Evolutionary conservation across 192 early-diverging fungal species (phyloP).

Genomic region (Dissophora globulifera): DNA sequence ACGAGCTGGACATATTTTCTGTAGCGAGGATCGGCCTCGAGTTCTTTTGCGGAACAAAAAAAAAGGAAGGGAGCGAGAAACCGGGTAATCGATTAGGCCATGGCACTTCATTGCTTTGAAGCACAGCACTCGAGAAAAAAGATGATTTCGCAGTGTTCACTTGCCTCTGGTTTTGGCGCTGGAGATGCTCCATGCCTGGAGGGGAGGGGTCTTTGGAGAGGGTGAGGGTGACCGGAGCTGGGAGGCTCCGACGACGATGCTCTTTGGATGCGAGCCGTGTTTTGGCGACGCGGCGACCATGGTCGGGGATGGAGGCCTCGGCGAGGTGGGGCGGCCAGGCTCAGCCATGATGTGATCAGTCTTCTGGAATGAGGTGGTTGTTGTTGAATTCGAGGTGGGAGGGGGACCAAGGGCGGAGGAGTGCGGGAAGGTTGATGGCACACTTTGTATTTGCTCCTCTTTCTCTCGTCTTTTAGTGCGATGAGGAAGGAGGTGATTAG

Average conservation of each 20-base stretch:
- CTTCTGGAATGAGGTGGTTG: neutral
- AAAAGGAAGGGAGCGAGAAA: neutral
- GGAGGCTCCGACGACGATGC: neutral
- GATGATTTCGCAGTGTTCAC: neutral
- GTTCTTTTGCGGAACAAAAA: conserved; percentile 7
- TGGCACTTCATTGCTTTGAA: neutral
- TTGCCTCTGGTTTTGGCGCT: conserved; percentile 46
- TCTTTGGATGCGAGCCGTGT: conserved; percentile 27
- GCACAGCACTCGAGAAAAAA: too few relatives aligned
- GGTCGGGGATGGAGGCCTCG: conserved; percentile 33
- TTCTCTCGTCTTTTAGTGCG: too few relatives aligned
- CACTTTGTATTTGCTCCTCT: too few relatives aligned
- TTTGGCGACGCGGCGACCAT: conserved; percentile 34
- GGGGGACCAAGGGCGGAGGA: too few relatives aligned
- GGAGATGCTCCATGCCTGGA: conserved; percentile 38
- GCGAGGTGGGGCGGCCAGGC: conserved; percentile 26
- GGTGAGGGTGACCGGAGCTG: conserved; percentile 48
- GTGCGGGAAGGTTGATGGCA: too few relatives aligned
- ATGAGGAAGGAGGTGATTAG: too few relatives aligned
- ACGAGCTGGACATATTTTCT: conserved; percentile 84
- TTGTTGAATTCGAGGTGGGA: too few relatives aligned
- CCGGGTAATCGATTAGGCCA: conserved; percentile 4
- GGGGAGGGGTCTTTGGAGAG: conserved; percentile 44
- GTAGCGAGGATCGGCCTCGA: conserved; percentile 79
- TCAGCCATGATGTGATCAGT: conserved; percentile 28